These are phyloP conservation scores for Naganishia albida DNA, from an alignment of 1,284 basidiomycete genomes.

Conservation along the genomic window DNA sequence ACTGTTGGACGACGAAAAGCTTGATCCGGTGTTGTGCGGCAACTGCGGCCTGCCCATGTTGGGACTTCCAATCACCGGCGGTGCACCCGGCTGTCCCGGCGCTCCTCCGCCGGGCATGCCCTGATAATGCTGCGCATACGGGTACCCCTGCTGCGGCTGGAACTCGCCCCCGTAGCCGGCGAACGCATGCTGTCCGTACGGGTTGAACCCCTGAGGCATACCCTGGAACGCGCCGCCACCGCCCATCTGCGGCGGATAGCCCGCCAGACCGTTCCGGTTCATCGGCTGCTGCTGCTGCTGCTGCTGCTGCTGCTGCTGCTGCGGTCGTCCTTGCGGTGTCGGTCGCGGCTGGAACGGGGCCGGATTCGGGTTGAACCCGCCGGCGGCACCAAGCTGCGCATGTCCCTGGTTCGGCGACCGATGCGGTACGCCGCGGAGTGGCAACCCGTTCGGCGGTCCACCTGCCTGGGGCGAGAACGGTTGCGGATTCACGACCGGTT, in stretches of 20 bases:
- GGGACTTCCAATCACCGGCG: conserved; percentile 1
- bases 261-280: not conserved
- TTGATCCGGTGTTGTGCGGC: conserved; percentile 15
- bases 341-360: conserved; percentile 11
- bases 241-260: conserved; percentile 14
- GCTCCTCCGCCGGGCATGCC: conserved; percentile 1
- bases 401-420: conserved; percentile 35
- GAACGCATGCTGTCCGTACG: not conserved
- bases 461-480: conserved; percentile 11
- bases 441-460: conserved; percentile 15
- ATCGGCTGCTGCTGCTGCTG: not conserved
- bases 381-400: conserved; percentile 18
- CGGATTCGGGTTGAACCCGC: conserved; percentile 20
- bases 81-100: conserved; percentile 13
- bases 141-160: conserved; percentile 5
- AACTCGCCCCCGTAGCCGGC: conserved; percentile 2
- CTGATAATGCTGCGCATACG: conserved; percentile 14
- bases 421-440: conserved; percentile 8
- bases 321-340: not conserved
- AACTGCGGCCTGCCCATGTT: conserved; percentile 18
- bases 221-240: conserved; percentile 1
- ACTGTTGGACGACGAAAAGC: conserved; percentile 9
- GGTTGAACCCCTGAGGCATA: conserved; percentile 20
- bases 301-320: too few species aligned
- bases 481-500: conserved; percentile 27